Conservation (phyloP, 2,329 filamentous ascomycete genomes). For the Pseudogymnoascus sp. region DNA sequence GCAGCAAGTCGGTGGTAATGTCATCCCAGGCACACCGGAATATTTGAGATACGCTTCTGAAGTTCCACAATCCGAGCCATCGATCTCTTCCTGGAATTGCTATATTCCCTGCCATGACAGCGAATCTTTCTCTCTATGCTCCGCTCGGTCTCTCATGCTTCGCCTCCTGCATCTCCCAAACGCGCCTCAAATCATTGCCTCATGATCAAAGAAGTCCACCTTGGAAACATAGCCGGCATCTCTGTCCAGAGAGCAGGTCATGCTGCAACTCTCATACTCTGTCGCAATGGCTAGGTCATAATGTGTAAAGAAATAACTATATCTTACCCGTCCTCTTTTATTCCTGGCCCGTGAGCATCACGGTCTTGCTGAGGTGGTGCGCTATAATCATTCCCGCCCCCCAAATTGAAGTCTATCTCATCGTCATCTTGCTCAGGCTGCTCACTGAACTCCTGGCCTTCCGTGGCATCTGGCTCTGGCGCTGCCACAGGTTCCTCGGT, state of each 20-base stretch:
- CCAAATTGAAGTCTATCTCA: slow-evolving; percentile 51
- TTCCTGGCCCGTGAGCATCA: slow-evolving; percentile 48
- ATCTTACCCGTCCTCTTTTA: slow-evolving; percentile 91
- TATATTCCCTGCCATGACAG: not conserved
- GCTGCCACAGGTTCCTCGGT: slow-evolving; percentile 15
- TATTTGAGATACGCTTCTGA: not conserved
- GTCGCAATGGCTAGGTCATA: slow-evolving; percentile 7
- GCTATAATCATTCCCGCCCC: slow-evolving; percentile 29
- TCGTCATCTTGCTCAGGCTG: slow-evolving; percentile 45
- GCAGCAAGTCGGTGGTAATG: not conserved
- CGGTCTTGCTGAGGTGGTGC: slow-evolving; percentile 24
- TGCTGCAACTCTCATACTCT: not conserved
- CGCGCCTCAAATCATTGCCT: slow-evolving; percentile 1
- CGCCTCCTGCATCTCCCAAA: not conserved
- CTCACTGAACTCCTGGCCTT: slow-evolving; percentile 36
- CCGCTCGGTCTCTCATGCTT: not conserved
- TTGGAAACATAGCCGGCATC: not conserved
- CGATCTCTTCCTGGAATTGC: not conserved
- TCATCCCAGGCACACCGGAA: not conserved
- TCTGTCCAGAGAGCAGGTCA: not conserved
- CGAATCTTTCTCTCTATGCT: not conserved
- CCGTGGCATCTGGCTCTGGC: slow-evolving; percentile 7
- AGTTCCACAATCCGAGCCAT: not conserved
- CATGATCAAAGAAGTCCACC: not conserved
- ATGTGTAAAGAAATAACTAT: slow-evolving; percentile 17